Base-by-base conservation (phyloP, 139 green algal species). In the Deuterostichococcus epilithicus region DNA sequence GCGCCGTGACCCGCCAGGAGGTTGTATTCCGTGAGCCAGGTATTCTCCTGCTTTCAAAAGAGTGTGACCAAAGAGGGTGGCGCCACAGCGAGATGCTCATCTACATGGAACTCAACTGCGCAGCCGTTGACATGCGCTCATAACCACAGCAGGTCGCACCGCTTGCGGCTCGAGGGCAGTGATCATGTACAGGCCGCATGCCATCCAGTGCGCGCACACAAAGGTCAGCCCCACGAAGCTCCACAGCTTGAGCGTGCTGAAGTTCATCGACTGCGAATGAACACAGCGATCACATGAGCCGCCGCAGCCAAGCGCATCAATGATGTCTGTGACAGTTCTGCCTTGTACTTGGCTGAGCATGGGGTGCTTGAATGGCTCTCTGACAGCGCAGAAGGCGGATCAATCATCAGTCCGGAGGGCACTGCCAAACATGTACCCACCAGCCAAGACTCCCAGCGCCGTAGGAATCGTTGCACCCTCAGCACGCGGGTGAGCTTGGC, bases 171-270 rank as follows among this genome's bases (percentile, higher is more conserved):
- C 75, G 4, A 74, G 30, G 1, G 47, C 67, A 6, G 77, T 78
- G 18, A 77, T 72, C 68, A 83, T 75, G 77, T 79, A 83, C 28
- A 83, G 76, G 42, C 68, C 77, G 45, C 81, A 82, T 3, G 70
- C 81, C 44, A 86, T 73, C 70, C 77, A 86, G 67, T 86, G 81
- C 18, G 81, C 81, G 33, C 79, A 83, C 32, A 81, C 76, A 33
- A 78, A 65, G 44, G 79, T 78, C 23, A 82, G 39, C 52, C 74
- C 58, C 10, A 79, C 39, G 44, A 84, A 76, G 35, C 59, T 67
- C 28, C 42, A 58, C 15, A 78, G 74, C 59, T 78, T 71, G 42
- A 78, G 58, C 34, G 58, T 44, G 28, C 58, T 72, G 59, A 72
- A 78, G 60, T 68, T 78, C 59, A 78, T 78, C 36, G 36, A 20